Evolutionary conservation across 352 stramenopile species (phyloP), one percentile per base, ranked within the genome.

Genomic region (Phytophthora ramorum): DNA sequence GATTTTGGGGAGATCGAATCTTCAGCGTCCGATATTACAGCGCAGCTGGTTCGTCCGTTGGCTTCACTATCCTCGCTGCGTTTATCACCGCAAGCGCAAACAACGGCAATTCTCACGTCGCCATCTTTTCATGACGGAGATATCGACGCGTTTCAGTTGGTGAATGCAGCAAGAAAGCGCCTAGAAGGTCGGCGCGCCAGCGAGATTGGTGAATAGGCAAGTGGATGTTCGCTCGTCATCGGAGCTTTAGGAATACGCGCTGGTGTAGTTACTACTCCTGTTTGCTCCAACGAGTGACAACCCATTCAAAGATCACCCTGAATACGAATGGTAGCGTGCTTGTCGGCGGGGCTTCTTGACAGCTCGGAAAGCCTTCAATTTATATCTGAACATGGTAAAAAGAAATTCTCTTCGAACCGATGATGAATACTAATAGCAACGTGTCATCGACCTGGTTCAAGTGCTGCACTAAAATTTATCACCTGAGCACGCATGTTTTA

Each of bases 121-220:
- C 44, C 54, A n/a, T 74, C 75, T 13, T 78, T 76, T 38, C 52
- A 69, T 41, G 54, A 66, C 30, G 58, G 37, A 38, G 60, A 83
- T 19, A 66, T 54, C 4, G 48, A 72, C 9, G 57, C 65, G 3
- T 73, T 70, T 22, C 62, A 75, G 41, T 58, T 80, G 4, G 72
- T 83, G n/a, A 80, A 72, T 30, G 75, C 63, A 46, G 75, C 75
- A 28, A 65, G 75, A 47, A 73, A 76, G 38, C 71, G 71, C 7
- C 63, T 82, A 9, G 74, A 79, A 41, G 72, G 35, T 26, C 44
- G 61, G 24, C 66, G 61, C 9, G 12, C 12, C 20, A 37, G 66
- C 17, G 66, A 74, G 14, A 56, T 41, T 50, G 19, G 8, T 17
- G 53, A 70, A 48, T 66, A 65, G n/a, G n/a, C 38, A 22, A 14